phyloP scores from a whole-genome alignment of 2,329 filamentous ascomycete species.

The Zopfia rhizophila region DNA sequence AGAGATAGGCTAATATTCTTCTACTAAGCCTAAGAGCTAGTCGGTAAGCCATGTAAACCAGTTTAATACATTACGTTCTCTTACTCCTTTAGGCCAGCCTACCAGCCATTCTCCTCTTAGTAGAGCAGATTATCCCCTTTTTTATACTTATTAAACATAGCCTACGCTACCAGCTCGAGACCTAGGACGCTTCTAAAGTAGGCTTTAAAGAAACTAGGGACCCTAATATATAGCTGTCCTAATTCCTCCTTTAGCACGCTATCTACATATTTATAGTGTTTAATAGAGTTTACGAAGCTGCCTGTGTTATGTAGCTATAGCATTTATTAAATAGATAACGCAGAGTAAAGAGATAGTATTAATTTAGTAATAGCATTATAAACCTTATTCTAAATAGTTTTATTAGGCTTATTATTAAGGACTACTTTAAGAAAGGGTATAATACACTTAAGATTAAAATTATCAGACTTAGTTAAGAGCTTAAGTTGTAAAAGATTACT shows the following conservation, averaged over 20 bases:
- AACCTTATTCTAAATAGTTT: conserved; percentile 37
- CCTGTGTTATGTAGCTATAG: no score
- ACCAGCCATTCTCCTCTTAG: conserved; percentile 28
- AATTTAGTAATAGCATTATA: conserved; percentile 49
- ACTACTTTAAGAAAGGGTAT: conserved; percentile 11
- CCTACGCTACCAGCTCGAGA: no score
- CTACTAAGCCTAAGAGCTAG: conserved; percentile 27
- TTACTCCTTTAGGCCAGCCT: conserved; percentile 31
- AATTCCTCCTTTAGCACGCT: no score
- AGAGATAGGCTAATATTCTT: conserved; percentile 21
- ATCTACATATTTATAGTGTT: no score
- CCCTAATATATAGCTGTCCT: no score
- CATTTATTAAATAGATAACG: no score
- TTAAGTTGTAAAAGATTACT: conserved; percentile 33
- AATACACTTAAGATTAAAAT: no score
- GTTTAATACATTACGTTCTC: conserved; percentile 31
- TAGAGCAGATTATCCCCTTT: conserved; percentile 33
- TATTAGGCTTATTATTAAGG: conserved; percentile 17
- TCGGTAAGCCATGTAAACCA: conserved; percentile 31
- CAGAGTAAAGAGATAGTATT: no score
- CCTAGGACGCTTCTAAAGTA: no score
- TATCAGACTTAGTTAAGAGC: conserved; percentile 23
- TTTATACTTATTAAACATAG: conserved; percentile 32
- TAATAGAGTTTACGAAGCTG: no score
- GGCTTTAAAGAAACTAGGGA: no score